These are phyloP conservation scores for Galeopsis tetrahit DNA, from an alignment of 257 asterid genomes.

Conservation along the genomic window DNA sequence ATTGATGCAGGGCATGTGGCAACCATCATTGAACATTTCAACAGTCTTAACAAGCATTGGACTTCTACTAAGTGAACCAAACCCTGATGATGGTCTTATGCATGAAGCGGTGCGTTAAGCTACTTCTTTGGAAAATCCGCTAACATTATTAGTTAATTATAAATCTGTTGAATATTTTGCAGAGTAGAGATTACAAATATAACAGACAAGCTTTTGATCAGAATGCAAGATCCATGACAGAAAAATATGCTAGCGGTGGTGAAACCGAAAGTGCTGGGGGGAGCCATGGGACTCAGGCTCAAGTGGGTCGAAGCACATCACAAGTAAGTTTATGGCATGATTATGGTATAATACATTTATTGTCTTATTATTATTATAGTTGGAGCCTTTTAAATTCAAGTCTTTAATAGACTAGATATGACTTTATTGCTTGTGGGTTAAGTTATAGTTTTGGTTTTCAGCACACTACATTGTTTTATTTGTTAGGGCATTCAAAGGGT, in stretches of 20 bases:
- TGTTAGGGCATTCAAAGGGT: too few relatives aligned
- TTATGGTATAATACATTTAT: neutral
- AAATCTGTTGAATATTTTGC: slow-evolving; percentile 37
- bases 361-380: too few relatives aligned
- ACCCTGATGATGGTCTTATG: slow-evolving; percentile 95
- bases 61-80: slow-evolving; percentile 78
- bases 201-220: slow-evolving; percentile 78
- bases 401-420: too few relatives aligned
- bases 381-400: too few relatives aligned
- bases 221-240: slow-evolving; percentile 82
- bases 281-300: slow-evolving; percentile 40
- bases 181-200: slow-evolving; percentile 89
- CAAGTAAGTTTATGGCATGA: slow-evolving; percentile 45
- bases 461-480: too few relatives aligned
- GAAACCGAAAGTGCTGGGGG: slow-evolving; percentile 41
- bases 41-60: slow-evolving; percentile 81
- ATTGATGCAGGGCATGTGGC: slow-evolving; percentile 82
- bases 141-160: slow-evolving; percentile 1
- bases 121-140: slow-evolving; percentile 10
- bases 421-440: too few relatives aligned
- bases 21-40: slow-evolving; percentile 89
- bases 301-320: slow-evolving; percentile 37
- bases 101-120: slow-evolving; percentile 74
- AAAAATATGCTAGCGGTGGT: slow-evolving; percentile 62
- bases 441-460: too few relatives aligned